Percentiles rank a stretch among this genome's conserved stretches.
These are phyloP conservation scores for Colletotrichum acutatum DNA, from an alignment of 2,329 filamentous ascomycete genomes.

Conservation along the genomic window DNA sequence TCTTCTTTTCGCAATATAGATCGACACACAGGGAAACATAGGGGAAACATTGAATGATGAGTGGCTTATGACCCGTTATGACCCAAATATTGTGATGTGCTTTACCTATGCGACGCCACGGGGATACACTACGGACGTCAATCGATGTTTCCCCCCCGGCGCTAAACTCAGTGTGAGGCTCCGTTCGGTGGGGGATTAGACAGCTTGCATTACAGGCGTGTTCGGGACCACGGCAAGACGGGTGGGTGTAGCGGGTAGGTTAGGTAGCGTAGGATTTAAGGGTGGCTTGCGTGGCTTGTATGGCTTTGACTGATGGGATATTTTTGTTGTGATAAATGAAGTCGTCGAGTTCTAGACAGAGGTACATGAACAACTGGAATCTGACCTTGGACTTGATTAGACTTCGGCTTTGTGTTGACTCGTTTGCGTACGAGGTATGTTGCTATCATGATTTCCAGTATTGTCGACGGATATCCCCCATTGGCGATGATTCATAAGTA, in stretches of 20 bases:
- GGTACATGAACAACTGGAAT: too few relatives aligned
- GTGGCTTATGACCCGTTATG: too few relatives aligned
- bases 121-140: conserved; percentile 10
- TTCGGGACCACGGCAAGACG: neutral
- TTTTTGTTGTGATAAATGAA: neutral
- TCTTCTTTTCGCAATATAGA: neutral
- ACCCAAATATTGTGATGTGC: neutral
- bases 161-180: neutral
- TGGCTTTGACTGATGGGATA: neutral
- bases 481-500: too few relatives aligned
- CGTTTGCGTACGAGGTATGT: too few relatives aligned
- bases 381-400: too few relatives aligned
- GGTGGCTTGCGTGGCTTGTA: neutral
- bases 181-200: neutral
- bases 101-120: neutral
- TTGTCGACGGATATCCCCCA: too few relatives aligned
- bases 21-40: neutral
- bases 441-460: too few relatives aligned
- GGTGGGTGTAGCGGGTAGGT: neutral
- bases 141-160: neutral
- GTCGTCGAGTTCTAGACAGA: too few relatives aligned
- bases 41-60: neutral
- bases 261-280: neutral
- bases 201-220: neutral
- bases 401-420: too few relatives aligned